Evolutionary conservation across 768 basidiomycete species (phyloP), one percentile per base, ranked within the genome.

Genomic region (Vishniacozyma victoriae): DNA sequence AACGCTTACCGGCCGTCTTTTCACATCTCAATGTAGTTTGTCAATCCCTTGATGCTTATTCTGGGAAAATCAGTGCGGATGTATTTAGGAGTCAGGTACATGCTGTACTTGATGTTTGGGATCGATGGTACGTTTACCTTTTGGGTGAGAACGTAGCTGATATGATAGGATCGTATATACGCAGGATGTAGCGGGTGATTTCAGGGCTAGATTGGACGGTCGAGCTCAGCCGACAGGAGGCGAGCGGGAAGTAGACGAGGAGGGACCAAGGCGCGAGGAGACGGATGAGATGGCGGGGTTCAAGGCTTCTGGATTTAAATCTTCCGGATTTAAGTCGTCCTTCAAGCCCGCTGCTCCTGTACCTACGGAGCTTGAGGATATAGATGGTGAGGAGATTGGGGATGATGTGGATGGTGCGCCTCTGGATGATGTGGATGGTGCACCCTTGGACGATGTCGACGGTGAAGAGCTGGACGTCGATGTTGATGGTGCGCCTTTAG

Each of bases 11-110:
- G n/a, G 80, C 85, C 31, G 92, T 95, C 9, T 97, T 99, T 67
- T 91, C 95, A 64, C 95, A 99, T 70, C 78, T 99, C 24, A 86
- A 85, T 19, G 86, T 84, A 38, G 88, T 99, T 45, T 91, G 95
- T 67, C 86, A 90, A 54, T 91, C 61, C 45, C 53, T 73, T 27
- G 48, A 67, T 14, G 69, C 91, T 6, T 96, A 97, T 69, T 89
- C 91, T 2, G 93, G 93, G 2, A 79, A 89, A 41, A 91, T 99
- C 69, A 93, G 91, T 2, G 93, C 93, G 12, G 92, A 97, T 57
- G 84, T 85, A 1, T 99, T 97, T 78, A 92, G 86, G 75, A 85
- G 84, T 57, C 89, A 96, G 71, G 88, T 97, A 50, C 82, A 81
- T 4, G 75, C 82, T 6, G 82, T 97, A 15, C 78, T 97, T 4